Evolutionary conservation across 768 basidiomycete genomes (phyloP).

Genomic region (Grammothele lineata): DNA sequence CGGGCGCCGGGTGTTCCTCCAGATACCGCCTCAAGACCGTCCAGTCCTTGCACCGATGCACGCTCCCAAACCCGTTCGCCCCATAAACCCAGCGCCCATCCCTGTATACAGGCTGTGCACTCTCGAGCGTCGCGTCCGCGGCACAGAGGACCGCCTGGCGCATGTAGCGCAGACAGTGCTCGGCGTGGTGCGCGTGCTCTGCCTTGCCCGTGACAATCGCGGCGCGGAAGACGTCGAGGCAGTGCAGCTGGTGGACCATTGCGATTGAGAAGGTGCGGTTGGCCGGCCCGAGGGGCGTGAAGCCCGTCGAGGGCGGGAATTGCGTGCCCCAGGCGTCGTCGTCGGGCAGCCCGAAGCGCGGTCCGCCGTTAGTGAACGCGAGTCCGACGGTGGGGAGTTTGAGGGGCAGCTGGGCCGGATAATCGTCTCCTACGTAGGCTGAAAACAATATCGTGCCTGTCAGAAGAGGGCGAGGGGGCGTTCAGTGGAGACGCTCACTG

Average conservation of each 20-base stretch:
- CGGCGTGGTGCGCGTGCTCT: constrained; percentile 17
- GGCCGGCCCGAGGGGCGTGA: constrained; percentile 5
- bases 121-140: constrained; percentile 27
- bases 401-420: constrained; percentile 28
- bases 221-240: constrained; percentile 24
- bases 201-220: constrained; percentile 12
- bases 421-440: constrained; percentile 28
- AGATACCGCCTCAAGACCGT: constrained; percentile 13
- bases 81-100: constrained; percentile 8
- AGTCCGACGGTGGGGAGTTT: constrained; percentile 26
- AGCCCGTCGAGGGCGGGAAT: constrained; percentile 16
- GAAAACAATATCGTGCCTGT: too few species aligned
- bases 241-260: constrained; percentile 27
- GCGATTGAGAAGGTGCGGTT: constrained; percentile 16
- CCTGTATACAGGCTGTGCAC: constrained; percentile 2
- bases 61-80: constrained; percentile 9
- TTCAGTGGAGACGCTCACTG: too few species aligned
- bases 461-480: too few species aligned
- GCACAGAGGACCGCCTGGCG: constrained; percentile 24
- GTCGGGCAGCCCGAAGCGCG: constrained; percentile 28
- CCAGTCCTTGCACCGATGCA: constrained; percentile 20
- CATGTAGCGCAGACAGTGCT: constrained; percentile 28
- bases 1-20: constrained; percentile 10
- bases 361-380: constrained; percentile 22
- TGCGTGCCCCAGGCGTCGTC: constrained; percentile 34